Evolutionary conservation across 2,329 filamentous ascomycete species (phyloP).

Genomic region (Dothideomycetes sp.): DNA sequence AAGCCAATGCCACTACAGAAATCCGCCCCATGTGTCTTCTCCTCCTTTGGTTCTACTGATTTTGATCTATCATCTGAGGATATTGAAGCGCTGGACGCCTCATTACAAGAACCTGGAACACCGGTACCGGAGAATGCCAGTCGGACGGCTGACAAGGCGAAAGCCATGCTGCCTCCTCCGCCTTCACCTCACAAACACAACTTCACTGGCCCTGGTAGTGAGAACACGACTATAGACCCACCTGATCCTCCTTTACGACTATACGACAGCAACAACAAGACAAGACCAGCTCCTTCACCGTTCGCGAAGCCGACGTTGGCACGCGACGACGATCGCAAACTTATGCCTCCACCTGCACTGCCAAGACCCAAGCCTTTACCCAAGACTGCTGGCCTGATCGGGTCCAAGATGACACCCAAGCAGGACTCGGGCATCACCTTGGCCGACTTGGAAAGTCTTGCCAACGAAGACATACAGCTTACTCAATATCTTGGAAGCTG

Average conservation of each 20-base stretch:
- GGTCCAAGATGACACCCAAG: too few relatives aligned
- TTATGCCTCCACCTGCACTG: slow-evolving; percentile 11
- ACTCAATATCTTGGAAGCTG: slow-evolving; percentile 14
- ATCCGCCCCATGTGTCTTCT: slow-evolving; percentile 10
- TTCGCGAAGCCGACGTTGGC: too few relatives aligned
- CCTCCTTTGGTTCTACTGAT: slow-evolving; percentile 27
- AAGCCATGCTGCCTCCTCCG: neutral
- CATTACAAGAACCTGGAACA: slow-evolving; percentile 1
- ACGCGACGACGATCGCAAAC: neutral
- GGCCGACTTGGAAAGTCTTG: slow-evolving; percentile 21
- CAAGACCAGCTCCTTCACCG: too few relatives aligned
- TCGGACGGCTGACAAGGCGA: neutral
- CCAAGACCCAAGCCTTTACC: too few relatives aligned
- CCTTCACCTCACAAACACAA: neutral
- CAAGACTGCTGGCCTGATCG: too few relatives aligned
- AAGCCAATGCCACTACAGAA: slow-evolving; percentile 5
- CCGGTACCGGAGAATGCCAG: neutral
- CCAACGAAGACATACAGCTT: slow-evolving; percentile 23
- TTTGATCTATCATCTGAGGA: slow-evolving; percentile 31
- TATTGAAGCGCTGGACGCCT: slow-evolving; percentile 22
- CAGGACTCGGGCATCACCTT: slow-evolving; percentile 15
- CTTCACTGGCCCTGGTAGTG: too few relatives aligned
- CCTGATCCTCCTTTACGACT: too few relatives aligned
- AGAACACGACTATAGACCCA: too few relatives aligned
- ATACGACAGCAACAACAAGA: too few relatives aligned